These are phyloP conservation scores for Juglanconis juglandina DNA, from an alignment of 2,329 filamentous ascomycete species.

Conservation along the genomic window DNA sequence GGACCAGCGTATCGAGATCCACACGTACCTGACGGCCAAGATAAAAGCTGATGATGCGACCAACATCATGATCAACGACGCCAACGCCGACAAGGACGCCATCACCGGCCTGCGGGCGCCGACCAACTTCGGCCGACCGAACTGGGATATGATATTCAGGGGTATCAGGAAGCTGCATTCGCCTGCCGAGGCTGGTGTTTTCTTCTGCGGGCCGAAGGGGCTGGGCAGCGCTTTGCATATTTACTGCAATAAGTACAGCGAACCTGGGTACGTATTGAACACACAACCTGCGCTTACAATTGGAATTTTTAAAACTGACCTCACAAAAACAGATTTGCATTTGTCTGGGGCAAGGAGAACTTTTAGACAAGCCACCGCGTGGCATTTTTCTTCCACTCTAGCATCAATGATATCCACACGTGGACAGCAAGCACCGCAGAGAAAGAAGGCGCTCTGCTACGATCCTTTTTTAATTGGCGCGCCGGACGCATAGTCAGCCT, in stretches of 20 bases:
- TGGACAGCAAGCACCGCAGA: neutral
- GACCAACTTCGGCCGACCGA: conserved; percentile 81
- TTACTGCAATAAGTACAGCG: conserved; percentile 85
- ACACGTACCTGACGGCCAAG: conserved; percentile 83
- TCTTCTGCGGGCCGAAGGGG: conserved; percentile 83
- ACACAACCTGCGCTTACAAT: neutral
- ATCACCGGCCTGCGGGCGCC: conserved; percentile 79
- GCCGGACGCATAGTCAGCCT: conserved; percentile 17
- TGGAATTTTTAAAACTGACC: conserved; percentile 24
- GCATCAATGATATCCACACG: conserved; percentile 15
- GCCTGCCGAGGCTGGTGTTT: conserved; percentile 71
- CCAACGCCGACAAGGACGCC: conserved; percentile 77
- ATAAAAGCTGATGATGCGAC: conserved; percentile 83
- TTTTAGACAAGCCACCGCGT: conserved; percentile 42
- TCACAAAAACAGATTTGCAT: conserved; percentile 49
- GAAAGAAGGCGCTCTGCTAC: neutral
- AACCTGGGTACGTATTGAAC: conserved; percentile 62
- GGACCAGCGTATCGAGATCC: conserved; percentile 81
- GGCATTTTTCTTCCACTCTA: conserved; percentile 1
- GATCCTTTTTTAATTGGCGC: conserved; percentile 2
- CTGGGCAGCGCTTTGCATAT: conserved; percentile 73
- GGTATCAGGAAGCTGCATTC: conserved; percentile 75
- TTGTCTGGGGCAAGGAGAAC: conserved; percentile 68
- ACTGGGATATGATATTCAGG: conserved; percentile 89
- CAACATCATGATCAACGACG: conserved; percentile 91